These are phyloP conservation scores for Cetraspora pellucida DNA, from an alignment of 192 early-diverging fungal species.

Conservation along the genomic window DNA sequence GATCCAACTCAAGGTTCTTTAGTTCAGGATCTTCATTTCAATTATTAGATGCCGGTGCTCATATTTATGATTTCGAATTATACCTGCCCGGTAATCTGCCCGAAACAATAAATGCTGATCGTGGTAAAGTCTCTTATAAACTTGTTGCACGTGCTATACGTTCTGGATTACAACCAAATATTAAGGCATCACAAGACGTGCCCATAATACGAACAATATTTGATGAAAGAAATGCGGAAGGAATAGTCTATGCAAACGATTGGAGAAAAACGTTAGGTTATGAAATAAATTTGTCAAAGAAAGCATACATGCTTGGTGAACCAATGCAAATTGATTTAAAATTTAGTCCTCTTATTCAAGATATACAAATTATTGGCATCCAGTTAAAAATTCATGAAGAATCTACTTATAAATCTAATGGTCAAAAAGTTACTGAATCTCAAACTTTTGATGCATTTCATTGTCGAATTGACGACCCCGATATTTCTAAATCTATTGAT, in stretches of 20 bases:
- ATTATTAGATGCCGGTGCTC: not conserved
- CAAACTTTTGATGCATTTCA: not conserved
- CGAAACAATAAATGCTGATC: not conserved
- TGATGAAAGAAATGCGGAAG: constrained; percentile 9
- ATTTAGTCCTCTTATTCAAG: not conserved
- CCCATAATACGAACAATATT: not conserved
- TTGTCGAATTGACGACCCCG: not conserved
- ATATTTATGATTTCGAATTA: constrained; percentile 8
- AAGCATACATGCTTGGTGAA: constrained; percentile 6
- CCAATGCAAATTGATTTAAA: constrained; percentile 4
- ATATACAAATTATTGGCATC: not conserved
- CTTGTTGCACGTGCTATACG: not conserved
- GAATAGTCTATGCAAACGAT: not conserved
- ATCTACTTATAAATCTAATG: not conserved
- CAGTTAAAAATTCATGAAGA: not conserved
- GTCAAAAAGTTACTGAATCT: constrained; percentile 5
- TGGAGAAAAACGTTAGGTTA: not conserved
- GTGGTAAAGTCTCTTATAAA: not conserved
- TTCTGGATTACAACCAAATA: not conserved
- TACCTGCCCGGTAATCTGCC: not conserved
- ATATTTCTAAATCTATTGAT: not conserved
- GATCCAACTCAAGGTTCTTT: not conserved
- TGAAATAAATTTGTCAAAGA: constrained; percentile 7
- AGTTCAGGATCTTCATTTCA: not conserved
- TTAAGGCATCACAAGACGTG: not conserved